Evolutionary conservation across 805 yeast species (phyloP), one percentile per base, ranked within the genome.

Genomic region (Candida dajiaensis): DNA sequence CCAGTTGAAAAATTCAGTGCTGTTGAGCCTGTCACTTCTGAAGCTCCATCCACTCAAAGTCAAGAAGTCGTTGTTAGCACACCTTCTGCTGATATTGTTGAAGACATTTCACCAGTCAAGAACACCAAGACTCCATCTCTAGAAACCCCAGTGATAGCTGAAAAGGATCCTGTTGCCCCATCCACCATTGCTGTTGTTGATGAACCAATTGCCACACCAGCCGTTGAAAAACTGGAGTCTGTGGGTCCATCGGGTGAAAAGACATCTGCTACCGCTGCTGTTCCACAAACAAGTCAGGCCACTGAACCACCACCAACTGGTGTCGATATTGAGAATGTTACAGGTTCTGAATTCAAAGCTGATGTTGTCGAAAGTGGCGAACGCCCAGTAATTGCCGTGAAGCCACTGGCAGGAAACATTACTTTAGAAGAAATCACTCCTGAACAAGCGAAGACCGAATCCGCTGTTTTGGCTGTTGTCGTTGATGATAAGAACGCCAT

Each of bases 401-500:
- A 46, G 6, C 50, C 42, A 31, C 43, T 52, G 4, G n/a, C 29
- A 6, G 53, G 47, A 15, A n/a, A 33, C 20, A 44, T 53, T 13
- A 41, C 38, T 10, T 31, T 53, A 11, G 54, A 50, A 35, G 55
- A 51, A 29, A 50, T 54, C 25, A 44, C 54, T 3, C 26, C 43
- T 3, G 56, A 55, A 26, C 43, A 54, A 42, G 61, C 59, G n/a
- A 42, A 45, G 33, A 51, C 41, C 3, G 55, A 50, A 38, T 41
- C 45, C 8, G 35, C 54, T 18, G 56, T 53, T 12, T 33, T 56
- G 12, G 53, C 51, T 16, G 46, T 50, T 9, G 52, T 49, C 40
- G 43, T 48, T 33, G 55, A 47, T n/a, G 54, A 47, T n/a, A 36
- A 46, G 19, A 41, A 43, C 37, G 45, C 46, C 2, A 39, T 49